A percentile compares a stretch with the other conserved stretches of the same genome.
Evolutionary conservation across 352 stramenopile genomes (phyloP).

Genomic region (Globisporangium nodosum): DNA sequence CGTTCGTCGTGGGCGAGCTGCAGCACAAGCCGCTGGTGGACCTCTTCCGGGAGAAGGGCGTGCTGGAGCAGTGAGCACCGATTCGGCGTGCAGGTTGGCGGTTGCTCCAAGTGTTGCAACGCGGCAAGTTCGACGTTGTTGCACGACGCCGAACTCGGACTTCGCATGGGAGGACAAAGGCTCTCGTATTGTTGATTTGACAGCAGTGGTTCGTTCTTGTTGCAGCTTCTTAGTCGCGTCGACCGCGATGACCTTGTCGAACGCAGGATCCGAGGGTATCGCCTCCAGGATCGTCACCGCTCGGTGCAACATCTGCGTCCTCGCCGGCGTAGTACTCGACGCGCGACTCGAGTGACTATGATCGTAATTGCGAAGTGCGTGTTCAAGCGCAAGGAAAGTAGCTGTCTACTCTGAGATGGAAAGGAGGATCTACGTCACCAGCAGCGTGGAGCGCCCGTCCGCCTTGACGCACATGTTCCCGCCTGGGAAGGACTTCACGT

Average conservation of each 20-base stretch:
- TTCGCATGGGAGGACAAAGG: too few species aligned
- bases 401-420: too few species aligned
- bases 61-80: slow-evolving; percentile 16
- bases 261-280: too few species aligned
- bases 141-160: background rate
- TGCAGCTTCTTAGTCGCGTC: too few species aligned
- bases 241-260: too few species aligned
- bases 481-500: slow-evolving; percentile 3
- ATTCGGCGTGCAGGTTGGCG: background rate
- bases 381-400: too few species aligned
- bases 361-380: too few species aligned
- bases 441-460: slow-evolving; percentile 1
- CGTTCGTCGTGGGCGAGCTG: slow-evolving; percentile 70
- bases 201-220: too few species aligned
- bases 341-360: too few species aligned
- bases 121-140: background rate
- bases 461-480: slow-evolving; percentile 5
- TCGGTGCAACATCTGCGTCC: too few species aligned
- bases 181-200: background rate
- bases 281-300: too few species aligned
- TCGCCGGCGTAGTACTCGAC: too few species aligned
- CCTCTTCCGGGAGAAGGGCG: slow-evolving; percentile 49
- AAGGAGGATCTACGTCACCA: background rate
- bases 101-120: background rate
- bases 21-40: slow-evolving; percentile 75